These are phyloP conservation scores for Babjeviella inositovora DNA, from an alignment of 805 yeast genomes.

Conservation along the genomic window DNA sequence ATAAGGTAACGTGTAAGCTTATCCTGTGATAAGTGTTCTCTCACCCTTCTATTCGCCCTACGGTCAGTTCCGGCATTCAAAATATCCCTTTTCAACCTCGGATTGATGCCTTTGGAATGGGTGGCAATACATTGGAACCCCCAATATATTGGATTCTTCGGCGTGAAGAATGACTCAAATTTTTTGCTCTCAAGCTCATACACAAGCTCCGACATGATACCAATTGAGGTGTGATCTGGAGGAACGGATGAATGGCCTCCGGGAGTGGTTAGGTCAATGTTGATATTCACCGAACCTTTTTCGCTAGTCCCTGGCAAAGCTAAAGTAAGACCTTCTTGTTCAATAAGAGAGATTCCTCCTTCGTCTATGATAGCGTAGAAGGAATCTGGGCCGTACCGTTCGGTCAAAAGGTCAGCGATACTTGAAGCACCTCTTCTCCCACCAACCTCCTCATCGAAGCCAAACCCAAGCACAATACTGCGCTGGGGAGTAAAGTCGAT, in stretches of 20 bases:
- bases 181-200: slow-evolving; percentile 7
- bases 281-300: slow-evolving; percentile 5
- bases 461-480: slow-evolving; percentile 48
- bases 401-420: slow-evolving; percentile 27
- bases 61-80: slow-evolving; percentile 16
- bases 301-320: slow-evolving; percentile 8
- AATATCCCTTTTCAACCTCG: slow-evolving; percentile 9
- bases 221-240: slow-evolving; percentile 13
- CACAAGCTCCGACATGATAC: slow-evolving; percentile 9
- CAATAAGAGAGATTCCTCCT: no score
- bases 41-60: slow-evolving; percentile 15
- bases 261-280: slow-evolving; percentile 8
- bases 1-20: slow-evolving; percentile 15
- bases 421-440: slow-evolving; percentile 46
- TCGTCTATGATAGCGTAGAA: slow-evolving; percentile 60
- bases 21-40: slow-evolving; percentile 9
- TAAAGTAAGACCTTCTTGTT: no score
- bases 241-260: slow-evolving; percentile 15
- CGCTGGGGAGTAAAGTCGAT: slow-evolving; percentile 40
- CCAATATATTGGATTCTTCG: slow-evolving; percentile 10
- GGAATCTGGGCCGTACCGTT: slow-evolving; percentile 43
- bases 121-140: slow-evolving; percentile 12
- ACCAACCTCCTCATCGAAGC: slow-evolving; percentile 67
- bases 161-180: slow-evolving; percentile 7
- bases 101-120: slow-evolving; percentile 12